Evolutionary conservation across 2,329 filamentous ascomycete genomes (phyloP).

Genomic region (Decorospora gaudefroyi): DNA sequence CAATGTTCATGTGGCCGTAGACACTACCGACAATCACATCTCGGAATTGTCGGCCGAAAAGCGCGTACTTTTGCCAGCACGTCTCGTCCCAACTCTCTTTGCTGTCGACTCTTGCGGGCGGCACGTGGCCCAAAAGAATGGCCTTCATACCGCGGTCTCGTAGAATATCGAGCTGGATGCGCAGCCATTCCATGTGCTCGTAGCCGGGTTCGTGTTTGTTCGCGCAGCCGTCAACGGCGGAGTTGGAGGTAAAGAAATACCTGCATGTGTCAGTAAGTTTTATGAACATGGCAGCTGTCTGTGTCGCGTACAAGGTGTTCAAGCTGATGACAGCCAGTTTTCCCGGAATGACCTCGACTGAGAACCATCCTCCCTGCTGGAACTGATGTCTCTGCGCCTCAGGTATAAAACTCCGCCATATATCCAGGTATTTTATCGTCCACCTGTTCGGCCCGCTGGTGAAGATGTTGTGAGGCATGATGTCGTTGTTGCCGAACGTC

Average conservation of each 20-base stretch:
- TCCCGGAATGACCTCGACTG: conserved; percentile 84
- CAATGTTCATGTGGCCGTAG: conserved; percentile 98
- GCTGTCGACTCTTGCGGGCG: conserved; percentile 80
- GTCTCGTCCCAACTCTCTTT: conserved; percentile 95
- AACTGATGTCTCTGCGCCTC: conserved; percentile 92
- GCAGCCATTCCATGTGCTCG: conserved; percentile 94
- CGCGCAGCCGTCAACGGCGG: conserved; percentile 88
- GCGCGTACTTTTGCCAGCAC: conserved; percentile 96
- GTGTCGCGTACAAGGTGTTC: conserved; percentile 70
- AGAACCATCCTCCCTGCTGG: conserved; percentile 91
- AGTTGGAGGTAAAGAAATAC: conserved; percentile 93
- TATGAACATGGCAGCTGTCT: not conserved
- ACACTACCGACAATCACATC: conserved; percentile 80
- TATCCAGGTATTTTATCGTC: conserved; percentile 73
- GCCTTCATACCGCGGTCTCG: conserved; percentile 87
- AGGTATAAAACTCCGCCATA: conserved; percentile 88
- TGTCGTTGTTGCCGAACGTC: conserved; percentile 95
- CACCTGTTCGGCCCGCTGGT: conserved; percentile 82
- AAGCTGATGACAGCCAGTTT: conserved; percentile 88
- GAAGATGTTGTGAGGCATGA: conserved; percentile 95
- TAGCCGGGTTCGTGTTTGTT: conserved; percentile 81
- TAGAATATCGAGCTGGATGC: conserved; percentile 82
- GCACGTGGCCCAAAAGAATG: conserved; percentile 91
- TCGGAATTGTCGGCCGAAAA: conserved; percentile 88
- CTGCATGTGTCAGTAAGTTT: conserved; percentile 26